Base-by-base conservation (phyloP, 495 filamentous ascomycete species). In the Daldinia concentrica region DNA sequence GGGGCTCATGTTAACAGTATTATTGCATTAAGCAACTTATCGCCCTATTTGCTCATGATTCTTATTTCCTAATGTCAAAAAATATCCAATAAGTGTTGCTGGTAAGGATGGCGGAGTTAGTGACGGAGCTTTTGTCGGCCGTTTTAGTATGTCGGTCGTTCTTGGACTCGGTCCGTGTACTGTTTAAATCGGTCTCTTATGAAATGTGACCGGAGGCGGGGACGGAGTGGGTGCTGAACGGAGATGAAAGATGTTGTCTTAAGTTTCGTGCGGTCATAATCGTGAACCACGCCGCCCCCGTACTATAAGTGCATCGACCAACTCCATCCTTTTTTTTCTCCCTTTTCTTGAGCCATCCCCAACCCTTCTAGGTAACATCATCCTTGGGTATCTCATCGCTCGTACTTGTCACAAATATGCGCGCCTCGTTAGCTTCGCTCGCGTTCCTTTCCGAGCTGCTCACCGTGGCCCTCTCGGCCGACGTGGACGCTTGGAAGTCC, bases 401-500 rank as follows among this genome's bases (percentile, higher is more conserved):
- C 11, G n/a, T 30, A 62, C 41, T 24, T 17, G 19, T 34, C 24
- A 32, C 63, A 64, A 70, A 24, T 43, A 76, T 77, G 75, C 66
- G 56, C 54, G 14, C 58, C 17, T 58, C 55, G n/a, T 48, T 50
- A 56, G 34, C 61, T 62, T 68, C 64, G 19, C 24, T 73, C 34
- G 43, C 50, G 14, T 22, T 68, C 14, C 50, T 78, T 67, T 70
- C 71, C 9, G 73, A 71, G 58, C 48, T 80, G 11, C 24, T 63
- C 64, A 34, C 62, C 9, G 43, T 69, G 27, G 69, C 43, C 17
- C 65, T 79, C 8, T 64, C 79, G 37, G 80, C 80, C 8, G 71
- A 78, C 52, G 62, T 57, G 12, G 71, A 67, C 6, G 75, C 72
- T 57, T 82, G 80, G 80, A 82, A 79, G 62, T 78, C 79, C n/a